phyloP scores from a whole-genome alignment of 352 stramenopile species.

The Phytophthora colocasiae region DNA sequence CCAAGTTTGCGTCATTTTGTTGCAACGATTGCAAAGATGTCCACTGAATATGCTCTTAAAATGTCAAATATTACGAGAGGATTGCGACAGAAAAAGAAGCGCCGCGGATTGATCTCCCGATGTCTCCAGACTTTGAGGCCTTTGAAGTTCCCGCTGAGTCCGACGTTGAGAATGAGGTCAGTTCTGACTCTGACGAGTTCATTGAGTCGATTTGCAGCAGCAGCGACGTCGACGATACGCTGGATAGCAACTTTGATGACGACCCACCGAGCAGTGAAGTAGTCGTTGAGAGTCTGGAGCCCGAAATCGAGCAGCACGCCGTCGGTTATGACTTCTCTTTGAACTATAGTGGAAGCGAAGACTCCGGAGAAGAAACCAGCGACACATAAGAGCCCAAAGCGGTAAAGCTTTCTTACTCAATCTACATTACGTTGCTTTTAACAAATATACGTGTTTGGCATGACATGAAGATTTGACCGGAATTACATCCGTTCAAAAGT shows the following conservation, averaged over 20 bases:
- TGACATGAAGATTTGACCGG: no score
- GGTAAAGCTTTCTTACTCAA: no score
- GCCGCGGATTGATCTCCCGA: conserved; percentile 3
- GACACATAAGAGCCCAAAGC: neutral
- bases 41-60: neutral
- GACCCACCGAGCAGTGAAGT: no score
- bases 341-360: neutral
- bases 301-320: neutral
- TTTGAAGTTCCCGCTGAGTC: conserved; percentile 7
- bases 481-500: no score
- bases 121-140: neutral
- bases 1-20: no score
- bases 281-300: neutral
- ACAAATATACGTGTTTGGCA: no score
- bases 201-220: neutral
- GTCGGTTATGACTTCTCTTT: conserved; percentile 1
- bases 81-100: conserved; percentile 3
- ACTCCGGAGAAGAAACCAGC: neutral
- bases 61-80: conserved; percentile 5
- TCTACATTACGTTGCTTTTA: no score
- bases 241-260: neutral
- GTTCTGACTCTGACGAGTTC: neutral
- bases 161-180: neutral
- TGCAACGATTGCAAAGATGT: no score
- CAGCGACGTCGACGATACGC: neutral